Conservation (phyloP, 768 basidiomycete genomes). For the Tricholoma flavovirens region DNA sequence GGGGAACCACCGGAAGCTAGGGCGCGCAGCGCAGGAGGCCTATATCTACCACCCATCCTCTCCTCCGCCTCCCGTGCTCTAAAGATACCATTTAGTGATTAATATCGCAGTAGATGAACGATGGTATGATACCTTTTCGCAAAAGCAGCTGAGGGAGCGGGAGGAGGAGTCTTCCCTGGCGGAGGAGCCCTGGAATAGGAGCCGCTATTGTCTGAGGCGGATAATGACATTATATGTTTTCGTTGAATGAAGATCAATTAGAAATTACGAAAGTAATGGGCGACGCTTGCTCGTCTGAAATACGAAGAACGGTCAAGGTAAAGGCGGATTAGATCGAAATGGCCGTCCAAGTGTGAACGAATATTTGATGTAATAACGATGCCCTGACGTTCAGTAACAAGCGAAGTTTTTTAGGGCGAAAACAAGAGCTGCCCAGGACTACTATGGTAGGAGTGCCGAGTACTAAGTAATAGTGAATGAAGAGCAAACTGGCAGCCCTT, state of each 20-base stretch:
- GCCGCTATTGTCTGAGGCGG: constrained; percentile 74
- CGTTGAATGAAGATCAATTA: constrained; percentile 62
- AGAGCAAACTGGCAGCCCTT: constrained; percentile 30
- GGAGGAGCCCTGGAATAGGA: constrained; percentile 74
- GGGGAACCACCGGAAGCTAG: constrained; percentile 67
- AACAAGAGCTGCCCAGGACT: constrained; percentile 44
- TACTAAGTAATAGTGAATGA: constrained; percentile 46
- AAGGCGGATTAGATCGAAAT: constrained; percentile 27
- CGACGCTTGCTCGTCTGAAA: constrained; percentile 27
- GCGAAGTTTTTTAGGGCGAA: constrained; percentile 21
- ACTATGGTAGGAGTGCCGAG: constrained; percentile 47
- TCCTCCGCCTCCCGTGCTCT: constrained; percentile 87
- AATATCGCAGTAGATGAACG: constrained; percentile 14
- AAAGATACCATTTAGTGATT: constrained; percentile 8
- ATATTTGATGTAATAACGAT: constrained; percentile 17
- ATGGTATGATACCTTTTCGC: constrained; percentile 64
- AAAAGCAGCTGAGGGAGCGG: constrained; percentile 84
- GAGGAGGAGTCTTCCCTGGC: constrained; percentile 86
- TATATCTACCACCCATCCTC: constrained; percentile 60
- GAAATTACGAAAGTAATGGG: constrained; percentile 58
- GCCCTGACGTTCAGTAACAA: constrained; percentile 14
- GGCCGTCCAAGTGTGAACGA: constrained; percentile 15
- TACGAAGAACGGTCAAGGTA: constrained; percentile 21
- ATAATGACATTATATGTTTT: constrained; percentile 86
- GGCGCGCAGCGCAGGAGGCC: constrained; percentile 76